Evolutionary conservation across 1,139 yeast species (phyloP).

Genomic region (Yamadazyma atlantica): DNA sequence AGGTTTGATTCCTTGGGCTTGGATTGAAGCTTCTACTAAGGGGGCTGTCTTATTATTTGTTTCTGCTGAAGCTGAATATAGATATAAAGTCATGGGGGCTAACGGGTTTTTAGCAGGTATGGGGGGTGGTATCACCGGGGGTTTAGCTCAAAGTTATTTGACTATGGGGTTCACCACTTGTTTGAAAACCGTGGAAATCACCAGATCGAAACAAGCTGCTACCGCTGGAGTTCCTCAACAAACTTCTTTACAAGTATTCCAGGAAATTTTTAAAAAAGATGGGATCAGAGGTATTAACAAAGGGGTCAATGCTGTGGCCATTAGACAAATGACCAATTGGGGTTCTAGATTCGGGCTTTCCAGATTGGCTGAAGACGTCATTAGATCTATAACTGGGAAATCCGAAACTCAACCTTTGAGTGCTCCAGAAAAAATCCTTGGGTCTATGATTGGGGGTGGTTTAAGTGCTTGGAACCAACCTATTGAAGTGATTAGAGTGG

Average conservation of each 20-base stretch:
- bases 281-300: conserved; percentile 93
- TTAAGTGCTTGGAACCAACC: conserved; percentile 99
- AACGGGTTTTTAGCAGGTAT: conserved; percentile 81
- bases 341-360: conserved; percentile 95
- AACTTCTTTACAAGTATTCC: conserved; percentile 82
- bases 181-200: conserved; percentile 97
- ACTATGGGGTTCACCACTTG: conserved; percentile 98
- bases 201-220: conserved; percentile 79
- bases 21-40: conserved; percentile 99
- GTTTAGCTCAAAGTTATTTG: conserved; percentile 91
- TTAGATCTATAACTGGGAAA: conserved; percentile 65
- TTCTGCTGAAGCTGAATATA: conserved; percentile 88
- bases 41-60: conserved; percentile 97
- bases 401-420: conserved; percentile 59
- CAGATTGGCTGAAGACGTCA: conserved; percentile 85
- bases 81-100: conserved; percentile 62
- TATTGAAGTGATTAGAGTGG: conserved; percentile 94
- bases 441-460: conserved; percentile 96
- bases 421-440: conserved; percentile 77
- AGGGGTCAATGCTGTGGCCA: conserved; percentile 99
- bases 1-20: conserved; percentile 98
- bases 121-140: conserved; percentile 94
- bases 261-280: conserved; percentile 77
- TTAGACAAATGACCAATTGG: conserved; percentile 98
- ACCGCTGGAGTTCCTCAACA: conserved; percentile 63